phyloP scores from a whole-genome alignment of 495 filamentous ascomycete genomes.

The Antarctomyces pellizariae region DNA sequence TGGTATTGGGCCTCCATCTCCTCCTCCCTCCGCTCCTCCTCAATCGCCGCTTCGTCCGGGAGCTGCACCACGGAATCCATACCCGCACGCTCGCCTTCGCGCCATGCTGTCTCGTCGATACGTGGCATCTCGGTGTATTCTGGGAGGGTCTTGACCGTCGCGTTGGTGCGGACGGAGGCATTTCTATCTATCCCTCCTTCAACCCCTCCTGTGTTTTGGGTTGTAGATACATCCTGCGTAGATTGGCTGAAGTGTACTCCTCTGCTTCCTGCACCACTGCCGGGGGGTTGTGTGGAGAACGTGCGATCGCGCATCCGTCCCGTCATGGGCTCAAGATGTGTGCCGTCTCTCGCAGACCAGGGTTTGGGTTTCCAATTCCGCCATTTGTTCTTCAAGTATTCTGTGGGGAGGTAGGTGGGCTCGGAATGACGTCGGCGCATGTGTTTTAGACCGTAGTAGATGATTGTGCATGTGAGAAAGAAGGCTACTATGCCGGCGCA shows the following conservation, averaged over 20 bases:
- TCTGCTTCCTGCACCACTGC: too few relatives aligned
- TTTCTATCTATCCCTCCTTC: conserved; percentile 45
- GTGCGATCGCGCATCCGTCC: conserved; percentile 6
- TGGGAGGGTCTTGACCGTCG: conserved; percentile 83
- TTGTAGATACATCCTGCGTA: conserved; percentile 3
- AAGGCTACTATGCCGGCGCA: conserved; percentile 17
- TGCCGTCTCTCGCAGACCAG: conserved; percentile 9
- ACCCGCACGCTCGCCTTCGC: conserved; percentile 78
- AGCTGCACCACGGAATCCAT: conserved; percentile 83
- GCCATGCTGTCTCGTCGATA: conserved; percentile 61
- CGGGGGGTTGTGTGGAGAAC: conserved; percentile 4
- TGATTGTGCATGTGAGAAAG: conserved; percentile 17
- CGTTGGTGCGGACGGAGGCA: conserved; percentile 49
- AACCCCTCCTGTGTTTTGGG: conserved; percentile 2
- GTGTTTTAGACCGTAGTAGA: conserved; percentile 23
- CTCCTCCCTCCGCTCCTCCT: conserved; percentile 63
- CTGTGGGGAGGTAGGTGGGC: conserved; percentile 33
- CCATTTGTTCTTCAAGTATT: conserved; percentile 35
- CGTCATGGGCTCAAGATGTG: conserved; percentile 11
- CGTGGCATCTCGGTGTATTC: conserved; percentile 44
- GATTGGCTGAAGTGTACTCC: too few relatives aligned
- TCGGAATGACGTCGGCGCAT: conserved; percentile 20
- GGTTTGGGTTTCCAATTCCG: conserved; percentile 28
- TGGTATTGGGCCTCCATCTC: conserved; percentile 89
- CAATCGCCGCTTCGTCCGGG: conserved; percentile 26